Evolutionary conservation across 805 yeast genomes (phyloP), one percentile per base, ranked within the genome.

Genomic region (Metschnikowia continentalis): DNA sequence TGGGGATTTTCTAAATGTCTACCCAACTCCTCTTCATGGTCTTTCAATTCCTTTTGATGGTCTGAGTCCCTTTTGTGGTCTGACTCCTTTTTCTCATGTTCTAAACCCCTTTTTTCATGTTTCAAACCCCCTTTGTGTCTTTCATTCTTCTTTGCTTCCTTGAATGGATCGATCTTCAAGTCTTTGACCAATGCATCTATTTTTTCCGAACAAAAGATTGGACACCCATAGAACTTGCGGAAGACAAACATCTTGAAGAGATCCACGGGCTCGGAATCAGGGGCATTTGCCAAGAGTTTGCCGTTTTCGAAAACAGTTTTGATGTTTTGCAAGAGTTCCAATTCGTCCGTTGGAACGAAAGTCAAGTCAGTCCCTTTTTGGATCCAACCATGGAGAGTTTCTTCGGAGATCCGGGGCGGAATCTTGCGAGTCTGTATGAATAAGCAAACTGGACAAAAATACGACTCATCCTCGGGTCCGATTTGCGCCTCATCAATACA

Each of bases 401-500:
- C 26, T 39, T 22, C 38, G 14, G 46, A 14, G 6, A 42, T 2
- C 3, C 46, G 36, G 5, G 15, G 19, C 13, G 38, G 14, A 19
- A 10, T 3, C n/a, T 5, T 15, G 19, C 11, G 14, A 7, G 17
- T 26, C 45, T 53, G 26, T 33, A 26, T 15, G 40, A 32, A 33
- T 40, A 42, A 41, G 36, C 61, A 58, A 13, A 53, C 55, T 1
- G 61, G 60, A 32, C 61, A 58, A 6, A 53, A 32, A 37, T 58
- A 58, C 26, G 49, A 50, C 20, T 56, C 61, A 20, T 56, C 54
- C 10, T 57, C 51, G 14, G 42, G 52, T n/a, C 55, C 51, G n/a
- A 58, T 51, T 2, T 46, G 39, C 15, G 55, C 46, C 40, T 54
- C 48, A 3, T 47, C 54, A 23, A 85, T 70, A 64, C 91, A 86